Conservation (phyloP, 352 stramenopile species). For the Hyphochytrium catenoides region DNA sequence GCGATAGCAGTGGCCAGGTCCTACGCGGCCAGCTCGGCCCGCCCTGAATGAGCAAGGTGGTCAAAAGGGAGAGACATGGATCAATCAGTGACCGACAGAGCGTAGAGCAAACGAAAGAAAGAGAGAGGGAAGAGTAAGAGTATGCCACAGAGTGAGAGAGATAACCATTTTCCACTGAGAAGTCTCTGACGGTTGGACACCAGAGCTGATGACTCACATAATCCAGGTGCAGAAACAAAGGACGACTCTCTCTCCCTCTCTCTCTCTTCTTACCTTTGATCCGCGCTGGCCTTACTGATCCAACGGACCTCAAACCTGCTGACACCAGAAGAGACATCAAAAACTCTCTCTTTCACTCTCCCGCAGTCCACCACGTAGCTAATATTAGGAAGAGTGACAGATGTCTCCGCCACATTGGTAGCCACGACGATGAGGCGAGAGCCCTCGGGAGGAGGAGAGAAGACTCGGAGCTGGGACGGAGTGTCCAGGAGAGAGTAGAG, state of each 20-base stretch:
- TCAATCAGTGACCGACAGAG: constrained; percentile 58
- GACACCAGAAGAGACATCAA: constrained; percentile 23
- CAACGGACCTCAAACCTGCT: constrained; percentile 80
- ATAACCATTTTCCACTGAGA: no score
- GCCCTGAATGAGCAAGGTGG: no score
- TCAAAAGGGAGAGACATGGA: constrained; percentile 62
- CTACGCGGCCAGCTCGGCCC: constrained; percentile 81
- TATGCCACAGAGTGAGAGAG: no score
- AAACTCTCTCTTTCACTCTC: constrained; percentile 50
- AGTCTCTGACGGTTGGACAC: no score
- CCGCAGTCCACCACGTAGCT: constrained; percentile 80
- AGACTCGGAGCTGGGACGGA: constrained; percentile 14
- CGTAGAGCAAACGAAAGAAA: constrained; percentile 3
- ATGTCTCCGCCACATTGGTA: constrained; percentile 97
- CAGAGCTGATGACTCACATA: no score
- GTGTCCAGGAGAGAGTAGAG: constrained; percentile 86
- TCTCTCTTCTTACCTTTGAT: no score
- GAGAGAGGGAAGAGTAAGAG: neutral
- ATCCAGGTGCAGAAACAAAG: no score
- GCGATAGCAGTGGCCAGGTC: constrained; percentile 92
- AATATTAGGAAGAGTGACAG: constrained; percentile 78
- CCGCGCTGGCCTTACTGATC: constrained; percentile 55
- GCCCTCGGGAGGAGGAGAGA: constrained; percentile 54
- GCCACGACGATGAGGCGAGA: constrained; percentile 83
- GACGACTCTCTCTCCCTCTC: no score